A percentile compares a stretch with the other conserved stretches of the same genome.
phyloP scores from a whole-genome alignment of 495 filamentous ascomycete species.

The Talaromyces wortmannii region DNA sequence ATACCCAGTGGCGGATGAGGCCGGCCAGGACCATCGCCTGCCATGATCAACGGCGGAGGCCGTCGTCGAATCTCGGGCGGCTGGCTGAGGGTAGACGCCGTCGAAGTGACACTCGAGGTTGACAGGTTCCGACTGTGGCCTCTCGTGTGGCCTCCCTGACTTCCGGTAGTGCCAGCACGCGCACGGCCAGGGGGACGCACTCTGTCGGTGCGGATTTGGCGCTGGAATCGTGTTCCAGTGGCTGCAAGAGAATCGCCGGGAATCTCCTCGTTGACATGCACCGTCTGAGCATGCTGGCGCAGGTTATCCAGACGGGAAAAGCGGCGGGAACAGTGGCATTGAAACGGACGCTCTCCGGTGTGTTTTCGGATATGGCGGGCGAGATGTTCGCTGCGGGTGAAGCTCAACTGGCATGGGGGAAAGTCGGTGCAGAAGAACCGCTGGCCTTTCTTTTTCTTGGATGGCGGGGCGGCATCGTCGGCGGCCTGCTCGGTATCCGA shows the following conservation, averaged over 20 bases:
- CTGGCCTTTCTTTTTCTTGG: conserved; percentile 95
- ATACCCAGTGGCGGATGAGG: conserved; percentile 58
- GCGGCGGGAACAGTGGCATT: conserved; percentile 89
- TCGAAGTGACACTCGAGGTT: conserved; percentile 75
- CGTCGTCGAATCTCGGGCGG: conserved; percentile 57
- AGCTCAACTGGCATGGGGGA: conserved; percentile 89
- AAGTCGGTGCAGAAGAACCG: conserved; percentile 97
- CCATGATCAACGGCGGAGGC: conserved; percentile 80
- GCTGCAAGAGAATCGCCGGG: conserved; percentile 89
- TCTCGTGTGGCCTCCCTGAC: conserved; percentile 57
- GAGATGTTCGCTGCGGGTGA: conserved; percentile 93
- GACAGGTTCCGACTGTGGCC: conserved; percentile 82
- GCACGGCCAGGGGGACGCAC: conserved; percentile 68
- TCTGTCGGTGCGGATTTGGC: conserved; percentile 84
- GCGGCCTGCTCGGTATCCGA: conserved; percentile 74
- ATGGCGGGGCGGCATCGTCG: conserved; percentile 55
- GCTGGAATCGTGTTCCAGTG: conserved; percentile 86
- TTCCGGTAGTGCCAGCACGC: conserved; percentile 66
- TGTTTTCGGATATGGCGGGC: conserved; percentile 97
- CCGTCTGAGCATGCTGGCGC: conserved; percentile 94
- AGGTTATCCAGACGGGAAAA: conserved; percentile 98
- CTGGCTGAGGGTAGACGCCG: conserved; percentile 61
- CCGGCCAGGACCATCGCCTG: conserved; percentile 53
- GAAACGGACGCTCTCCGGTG: conserved; percentile 93
- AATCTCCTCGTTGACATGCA: conserved; percentile 96